These are phyloP conservation scores for Phialophora macrospora DNA, from an alignment of 2,329 filamentous ascomycete species.

Conservation along the genomic window DNA sequence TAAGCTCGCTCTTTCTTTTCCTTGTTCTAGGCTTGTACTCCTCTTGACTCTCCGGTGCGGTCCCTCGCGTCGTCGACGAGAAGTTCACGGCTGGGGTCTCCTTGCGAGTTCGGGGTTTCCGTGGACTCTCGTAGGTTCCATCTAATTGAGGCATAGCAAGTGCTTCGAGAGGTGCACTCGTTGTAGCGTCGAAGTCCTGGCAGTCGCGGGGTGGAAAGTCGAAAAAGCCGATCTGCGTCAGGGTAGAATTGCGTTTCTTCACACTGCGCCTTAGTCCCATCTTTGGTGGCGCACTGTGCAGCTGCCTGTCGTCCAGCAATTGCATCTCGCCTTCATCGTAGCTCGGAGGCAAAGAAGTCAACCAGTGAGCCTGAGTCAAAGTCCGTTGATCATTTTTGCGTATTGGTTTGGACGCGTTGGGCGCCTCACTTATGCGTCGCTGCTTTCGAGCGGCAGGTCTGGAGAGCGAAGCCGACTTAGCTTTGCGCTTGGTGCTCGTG, in stretches of 20 bases:
- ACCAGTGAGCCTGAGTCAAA: constrained; percentile 38
- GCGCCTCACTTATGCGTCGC: constrained; percentile 18
- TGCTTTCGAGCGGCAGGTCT: constrained; percentile 30
- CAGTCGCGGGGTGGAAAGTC: constrained; percentile 13
- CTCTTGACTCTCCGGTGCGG: constrained; percentile 27
- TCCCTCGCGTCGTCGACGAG: constrained; percentile 15
- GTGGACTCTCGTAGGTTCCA: constrained; percentile 31
- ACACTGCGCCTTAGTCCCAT: not conserved
- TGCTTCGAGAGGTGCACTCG: not conserved
- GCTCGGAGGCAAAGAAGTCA: constrained; percentile 18
- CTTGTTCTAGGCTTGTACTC: constrained; percentile 27
- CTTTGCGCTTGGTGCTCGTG: constrained; percentile 33
- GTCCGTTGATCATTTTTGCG: constrained; percentile 33
- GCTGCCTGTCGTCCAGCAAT: constrained; percentile 9
- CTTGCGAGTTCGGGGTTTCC: constrained; percentile 28
- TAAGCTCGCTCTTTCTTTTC: constrained; percentile 10
- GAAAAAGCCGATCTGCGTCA: constrained; percentile 41
- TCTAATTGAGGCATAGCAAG: constrained; percentile 24
- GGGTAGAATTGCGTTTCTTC: constrained; percentile 36
- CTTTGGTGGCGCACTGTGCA: constrained; percentile 1
- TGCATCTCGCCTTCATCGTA: constrained; percentile 23
- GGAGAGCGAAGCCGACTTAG: constrained; percentile 4
- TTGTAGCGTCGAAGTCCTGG: constrained; percentile 21
- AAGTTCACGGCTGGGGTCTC: not conserved
- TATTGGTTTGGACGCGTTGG: constrained; percentile 6